Conservation (phyloP, 2,329 filamentous ascomycete species). For the Penicillium sp. region DNA sequence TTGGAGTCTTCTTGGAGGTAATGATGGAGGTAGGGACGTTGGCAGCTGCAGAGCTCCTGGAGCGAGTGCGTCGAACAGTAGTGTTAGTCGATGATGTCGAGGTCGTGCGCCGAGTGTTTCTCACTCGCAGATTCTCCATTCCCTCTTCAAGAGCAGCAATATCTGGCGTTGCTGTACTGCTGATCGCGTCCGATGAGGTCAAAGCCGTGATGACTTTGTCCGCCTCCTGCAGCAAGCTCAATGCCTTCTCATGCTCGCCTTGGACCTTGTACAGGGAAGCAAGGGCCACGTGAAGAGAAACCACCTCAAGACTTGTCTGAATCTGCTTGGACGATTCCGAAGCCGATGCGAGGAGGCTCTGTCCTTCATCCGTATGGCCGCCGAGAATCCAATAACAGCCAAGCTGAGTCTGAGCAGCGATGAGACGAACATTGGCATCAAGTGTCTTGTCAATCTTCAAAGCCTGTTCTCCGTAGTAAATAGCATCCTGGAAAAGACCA, state of each 20-base stretch:
- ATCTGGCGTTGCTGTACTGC: conserved; percentile 27
- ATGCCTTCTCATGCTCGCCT: conserved; percentile 48
- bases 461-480: conserved; percentile 84
- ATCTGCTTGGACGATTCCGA: conserved; percentile 52
- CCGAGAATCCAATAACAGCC: conserved; percentile 51
- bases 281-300: conserved; percentile 48
- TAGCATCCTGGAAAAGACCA: conserved; percentile 81
- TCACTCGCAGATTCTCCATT: conserved; percentile 43
- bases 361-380: conserved; percentile 50
- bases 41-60: conserved; percentile 24
- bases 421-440: conserved; percentile 56
- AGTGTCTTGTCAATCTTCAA: conserved; percentile 71
- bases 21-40: conserved; percentile 9
- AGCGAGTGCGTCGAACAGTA: conserved; percentile 30
- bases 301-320: conserved; percentile 52
- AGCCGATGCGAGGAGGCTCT: conserved; percentile 59
- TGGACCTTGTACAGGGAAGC: conserved; percentile 49
- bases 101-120: conserved; percentile 25
- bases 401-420: conserved; percentile 48
- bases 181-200: conserved; percentile 30
- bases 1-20: conserved; percentile 21
- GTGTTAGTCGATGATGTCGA: conserved; percentile 22
- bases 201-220: conserved; percentile 47
- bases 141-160: conserved; percentile 42
- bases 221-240: conserved; percentile 49